Base-by-base conservation (phyloP, 2,329 filamentous ascomycete species). In the Trichoderma arundinaceum region DNA sequence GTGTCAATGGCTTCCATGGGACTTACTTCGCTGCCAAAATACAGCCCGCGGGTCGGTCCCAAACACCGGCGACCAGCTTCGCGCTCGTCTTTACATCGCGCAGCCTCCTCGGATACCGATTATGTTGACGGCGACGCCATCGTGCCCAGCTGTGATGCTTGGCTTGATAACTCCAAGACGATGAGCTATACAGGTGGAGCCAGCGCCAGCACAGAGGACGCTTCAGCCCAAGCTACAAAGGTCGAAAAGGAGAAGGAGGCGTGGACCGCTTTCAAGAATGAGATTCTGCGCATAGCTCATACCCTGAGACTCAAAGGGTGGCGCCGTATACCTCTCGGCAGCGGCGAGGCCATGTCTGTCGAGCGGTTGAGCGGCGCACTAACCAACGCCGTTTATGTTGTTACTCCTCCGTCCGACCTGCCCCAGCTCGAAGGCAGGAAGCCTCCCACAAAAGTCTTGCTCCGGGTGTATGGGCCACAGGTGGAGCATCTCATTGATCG, bases 321-420 rank as follows among this genome's bases (percentile, higher is more conserved):
- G 95, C 88, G 94, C 61, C 88, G 88, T 67, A 88, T 99, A 0
- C 86, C 92, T 0, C 79, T 94, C 59, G 90, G 92, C 10, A 81
- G 83, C 68, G 91, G 90, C 69, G 86, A 87, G 58, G 82, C 82
- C 43, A 88, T 95, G 68, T 84, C 84, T 1, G 90, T 95, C 6
- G 85, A 91, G 77, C 86, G 92, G 57, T 82, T 96, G 33, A 97
- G 94, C 75, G 95, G 95, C 67, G 95, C 95, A 8, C 80, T 99
- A 70, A 99, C 95, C 19, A 99, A 99, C 75, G 93, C 94, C 10
- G 94, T 99, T 41, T 99, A 98, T 74, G 93, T 97, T 58, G 93
- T 98, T 22, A 90, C 88, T 1, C 94, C 94, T 1, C 94, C 94
- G 0, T 81, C 86, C 44, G 83, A 90, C 41, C 71, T 93, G 10